Conservation (phyloP, 257 asterid species). For the Primulina eburnea region DNA sequence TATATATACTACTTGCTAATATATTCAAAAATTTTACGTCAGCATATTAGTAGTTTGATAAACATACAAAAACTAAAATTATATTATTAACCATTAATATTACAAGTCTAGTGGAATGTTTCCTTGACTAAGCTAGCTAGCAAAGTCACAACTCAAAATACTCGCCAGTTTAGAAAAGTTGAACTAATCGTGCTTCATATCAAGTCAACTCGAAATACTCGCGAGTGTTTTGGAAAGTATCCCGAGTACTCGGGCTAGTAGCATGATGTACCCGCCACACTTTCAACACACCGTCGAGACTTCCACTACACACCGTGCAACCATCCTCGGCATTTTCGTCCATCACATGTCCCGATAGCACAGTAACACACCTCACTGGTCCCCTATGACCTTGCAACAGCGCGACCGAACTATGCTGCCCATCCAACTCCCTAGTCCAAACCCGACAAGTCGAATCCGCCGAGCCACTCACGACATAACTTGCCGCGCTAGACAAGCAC, state of each 20-base stretch:
- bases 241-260: conserved; percentile 15
- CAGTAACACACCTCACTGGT: conserved; percentile 65
- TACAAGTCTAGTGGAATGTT: too few species aligned
- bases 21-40: too few species aligned
- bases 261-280: conserved; percentile 66
- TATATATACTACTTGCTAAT: too few species aligned
- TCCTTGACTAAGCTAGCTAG: too few species aligned
- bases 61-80: too few species aligned
- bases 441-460: conserved; percentile 76
- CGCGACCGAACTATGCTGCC: conserved; percentile 64
- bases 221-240: conserved; percentile 33
- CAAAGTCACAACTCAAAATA: too few species aligned
- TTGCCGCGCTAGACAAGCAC: conserved; percentile 58
- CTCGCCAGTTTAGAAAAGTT: too few species aligned
- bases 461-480: conserved; percentile 69
- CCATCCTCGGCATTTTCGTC: conserved; percentile 61
- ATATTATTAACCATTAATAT: too few species aligned
- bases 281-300: conserved; percentile 81
- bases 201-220: conserved; percentile 70
- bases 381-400: conserved; percentile 85
- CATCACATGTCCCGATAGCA: conserved; percentile 29
- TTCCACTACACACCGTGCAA: conserved; percentile 77
- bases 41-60: too few species aligned
- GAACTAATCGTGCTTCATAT: not conserved
- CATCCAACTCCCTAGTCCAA: conserved; percentile 66